Evolutionary conservation across 495 filamentous ascomycete species (phyloP), one percentile per base, ranked within the genome.

Genomic region (Penicillium dipodomyicola): DNA sequence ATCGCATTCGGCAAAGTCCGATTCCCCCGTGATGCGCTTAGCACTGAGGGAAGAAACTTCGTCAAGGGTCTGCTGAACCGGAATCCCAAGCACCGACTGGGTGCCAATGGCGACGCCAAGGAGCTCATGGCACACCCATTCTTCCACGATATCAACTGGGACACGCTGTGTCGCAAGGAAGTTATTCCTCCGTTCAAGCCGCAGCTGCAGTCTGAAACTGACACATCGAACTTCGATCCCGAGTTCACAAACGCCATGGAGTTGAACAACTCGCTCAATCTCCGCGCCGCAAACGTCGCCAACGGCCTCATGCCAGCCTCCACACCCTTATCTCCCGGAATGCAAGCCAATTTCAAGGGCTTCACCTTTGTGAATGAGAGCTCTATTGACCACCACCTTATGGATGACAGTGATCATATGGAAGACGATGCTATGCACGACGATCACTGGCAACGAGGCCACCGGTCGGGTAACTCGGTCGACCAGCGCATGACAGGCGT

Each of bases 361-460:
- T 98, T 98, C 71, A 98, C 94, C 0, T 98, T 95, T 67, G 95
- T 97, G 5, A 95, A 97, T 64, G 95, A 98, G 72, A 97, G 91
- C 65, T 87, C 90, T 20, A 90, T 98, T 54, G 92, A 97, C 43
- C 91, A 96, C 42, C 89, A 96, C 57, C 90, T 95, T 74, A 79
- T 79, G 58, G 71, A 84, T 41, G 71, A 84, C 43, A 70, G 75
- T 27, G 89, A 88, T 35, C 73, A 75, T 5, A 87, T 88, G 85
- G 89, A 92, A 30, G 89, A 93, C 69, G 91, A 88, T 46, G 76
- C 80, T 46, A 73, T 80, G 49, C 81, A 84, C 4, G 79, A 80
- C 54, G 82, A 85, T 4, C 35, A 59, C 10, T 74, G 71, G 74
- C 72, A 70, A 43, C 70, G 68, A 43, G 60, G 67, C 44, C 74